These are phyloP conservation scores for Diddensiella santjacobensis DNA, from an alignment of 805 yeast species.

Conservation along the genomic window DNA sequence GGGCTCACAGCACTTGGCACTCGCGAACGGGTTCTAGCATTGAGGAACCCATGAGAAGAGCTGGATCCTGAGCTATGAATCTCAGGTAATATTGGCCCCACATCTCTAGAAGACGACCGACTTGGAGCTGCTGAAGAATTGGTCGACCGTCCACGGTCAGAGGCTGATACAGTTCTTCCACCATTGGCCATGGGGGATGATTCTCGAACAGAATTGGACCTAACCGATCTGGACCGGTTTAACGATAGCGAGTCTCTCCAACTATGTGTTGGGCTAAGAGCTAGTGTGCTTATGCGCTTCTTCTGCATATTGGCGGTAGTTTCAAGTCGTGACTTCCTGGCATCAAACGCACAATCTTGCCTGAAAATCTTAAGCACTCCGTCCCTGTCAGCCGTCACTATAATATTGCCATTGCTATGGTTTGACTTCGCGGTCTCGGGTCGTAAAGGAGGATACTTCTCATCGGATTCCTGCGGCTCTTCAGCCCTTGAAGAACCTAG, in stretches of 20 bases:
- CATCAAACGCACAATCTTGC: slow-evolving; percentile 62
- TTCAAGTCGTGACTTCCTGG: slow-evolving; percentile 22
- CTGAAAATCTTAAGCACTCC: slow-evolving; percentile 77
- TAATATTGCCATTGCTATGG: slow-evolving; percentile 40
- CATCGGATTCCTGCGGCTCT: slow-evolving; percentile 3
- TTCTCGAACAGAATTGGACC: slow-evolving; percentile 13
- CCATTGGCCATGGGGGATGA: slow-evolving; percentile 9
- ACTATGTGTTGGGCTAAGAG: slow-evolving; percentile 22
- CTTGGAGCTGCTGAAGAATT: neutral
- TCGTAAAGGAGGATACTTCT: slow-evolving; percentile 13
- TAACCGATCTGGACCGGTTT: slow-evolving; percentile 14
- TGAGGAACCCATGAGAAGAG: neutral
- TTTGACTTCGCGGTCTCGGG: slow-evolving; percentile 14
- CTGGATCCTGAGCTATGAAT: neutral
- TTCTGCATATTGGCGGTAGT: slow-evolving; percentile 14
- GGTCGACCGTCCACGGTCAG: slow-evolving; percentile 6
- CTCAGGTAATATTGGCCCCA: neutral
- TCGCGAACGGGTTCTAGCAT: neutral
- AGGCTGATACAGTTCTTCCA: neutral
- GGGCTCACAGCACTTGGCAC: neutral
- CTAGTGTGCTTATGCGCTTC: slow-evolving; percentile 20
- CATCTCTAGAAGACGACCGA: neutral
- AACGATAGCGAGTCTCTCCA: slow-evolving; percentile 19
- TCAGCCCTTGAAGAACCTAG: slow-evolving; percentile 15
- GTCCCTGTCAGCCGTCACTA: slow-evolving; percentile 70